Base-by-base conservation (phyloP, 2,329 filamentous ascomycete species). In the Diaporthe amygdali region DNA sequence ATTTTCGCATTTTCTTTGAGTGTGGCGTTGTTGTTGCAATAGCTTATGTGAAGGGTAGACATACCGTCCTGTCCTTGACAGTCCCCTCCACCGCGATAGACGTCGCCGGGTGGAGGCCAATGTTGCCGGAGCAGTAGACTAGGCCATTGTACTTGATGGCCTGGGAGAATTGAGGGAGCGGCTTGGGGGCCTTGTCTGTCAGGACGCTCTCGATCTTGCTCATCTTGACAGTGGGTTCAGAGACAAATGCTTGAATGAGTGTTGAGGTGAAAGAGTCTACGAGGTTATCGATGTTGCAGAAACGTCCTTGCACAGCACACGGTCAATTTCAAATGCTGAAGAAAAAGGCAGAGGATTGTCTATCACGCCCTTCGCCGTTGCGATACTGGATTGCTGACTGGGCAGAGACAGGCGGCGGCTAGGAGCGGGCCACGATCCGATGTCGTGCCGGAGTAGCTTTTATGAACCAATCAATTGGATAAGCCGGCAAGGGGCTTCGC, bases 51-150 rank as follows among this genome's bases (percentile, higher is more conserved):
- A 14, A 12, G 10, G 25, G 20, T 27, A 39, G 14, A 75, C 82
- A 69, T 81, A 90, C 88, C 8, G 85, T 81, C 72, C 84, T 80
- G 69, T 87, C 88, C 73, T 85, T 84, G 68, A 92, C 82, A 66
- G 85, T 85, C 5, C 90, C 90, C 14, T 89, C 85, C 9, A 90
- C 84, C 2, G 92, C 69, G 68, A 86, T 82, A 25, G 81, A 82
- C 0, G 88, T 90, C n/a, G 77, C 78, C 0, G 89, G 86, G 74
- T 91, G 86, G 75, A 89, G 82, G 17, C 88, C 88, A 39, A 93
- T 84, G 73, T 85, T 85, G 30, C 91, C 92, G 2, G 90, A 92
- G 82, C 91, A 92, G 82, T 92, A 93, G n/a, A 94, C 89, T 79
- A 91, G 88, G 76, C 90, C 91, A 76, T 90, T 89, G 79, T 86